phyloP scores from a whole-genome alignment of 2,329 filamentous ascomycete species.

The Fusarium multiceps region DNA sequence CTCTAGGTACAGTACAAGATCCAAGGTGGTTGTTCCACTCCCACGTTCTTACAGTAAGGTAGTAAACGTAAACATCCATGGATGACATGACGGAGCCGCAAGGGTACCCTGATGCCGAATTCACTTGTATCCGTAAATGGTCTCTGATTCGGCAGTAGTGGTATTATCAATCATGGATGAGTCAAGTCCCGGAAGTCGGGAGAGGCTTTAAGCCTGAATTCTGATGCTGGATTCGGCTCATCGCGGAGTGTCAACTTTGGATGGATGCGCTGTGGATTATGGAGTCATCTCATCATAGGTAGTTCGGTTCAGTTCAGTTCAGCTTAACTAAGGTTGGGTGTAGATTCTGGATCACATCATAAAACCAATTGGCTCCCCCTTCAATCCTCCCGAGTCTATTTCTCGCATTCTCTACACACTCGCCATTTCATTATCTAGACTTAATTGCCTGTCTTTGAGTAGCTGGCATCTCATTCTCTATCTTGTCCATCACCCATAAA shows the following conservation, averaged over 20 bases:
- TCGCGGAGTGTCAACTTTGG: conserved; percentile 36
- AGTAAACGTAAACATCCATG: conserved; percentile 1
- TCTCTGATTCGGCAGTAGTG: conserved; percentile 32
- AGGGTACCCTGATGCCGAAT: conserved; percentile 32
- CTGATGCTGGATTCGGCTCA: conserved; percentile 41
- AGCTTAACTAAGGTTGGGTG: conserved; percentile 13
- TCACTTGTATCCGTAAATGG: conserved; percentile 1
- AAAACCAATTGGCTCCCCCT: conserved; percentile 34
- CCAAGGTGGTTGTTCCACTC: conserved; percentile 17
- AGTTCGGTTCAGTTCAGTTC: conserved; percentile 3
- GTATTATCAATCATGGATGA: conserved; percentile 35
- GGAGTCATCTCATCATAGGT: conserved; percentile 37
- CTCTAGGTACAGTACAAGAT: not conserved
- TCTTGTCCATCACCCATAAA: not conserved
- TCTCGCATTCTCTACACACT: not conserved
- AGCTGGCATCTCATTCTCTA: conserved; percentile 19
- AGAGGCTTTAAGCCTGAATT: conserved; percentile 26
- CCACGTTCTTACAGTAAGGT: conserved; percentile 13
- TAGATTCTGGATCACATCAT: conserved; percentile 27
- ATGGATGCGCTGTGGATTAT: conserved; percentile 17
- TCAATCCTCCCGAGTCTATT: not conserved
- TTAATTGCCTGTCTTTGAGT: conserved; percentile 2
- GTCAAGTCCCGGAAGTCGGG: conserved; percentile 45
- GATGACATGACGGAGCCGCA: conserved; percentile 26
- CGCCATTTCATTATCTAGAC: not conserved